Conservation (phyloP, 768 basidiomycete species). For the Erythrobasidium yunnanense region DNA sequence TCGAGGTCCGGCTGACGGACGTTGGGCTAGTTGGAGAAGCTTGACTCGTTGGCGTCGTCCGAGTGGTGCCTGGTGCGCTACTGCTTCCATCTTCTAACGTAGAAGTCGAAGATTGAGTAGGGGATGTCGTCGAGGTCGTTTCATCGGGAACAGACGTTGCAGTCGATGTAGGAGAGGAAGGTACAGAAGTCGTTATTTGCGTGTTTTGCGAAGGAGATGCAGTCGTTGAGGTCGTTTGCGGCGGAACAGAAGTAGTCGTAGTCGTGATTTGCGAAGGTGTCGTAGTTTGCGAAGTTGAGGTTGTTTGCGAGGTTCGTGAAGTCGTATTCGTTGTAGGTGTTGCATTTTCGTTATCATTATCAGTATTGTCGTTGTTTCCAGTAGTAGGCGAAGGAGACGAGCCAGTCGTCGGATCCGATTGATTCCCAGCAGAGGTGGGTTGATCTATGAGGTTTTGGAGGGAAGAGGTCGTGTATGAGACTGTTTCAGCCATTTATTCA, state of each 20-base stretch:
- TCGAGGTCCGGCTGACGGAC: no score
- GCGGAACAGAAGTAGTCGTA: not conserved
- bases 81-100: no score
- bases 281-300: not conserved
- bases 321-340: not conserved
- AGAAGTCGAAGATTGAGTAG: constrained; percentile 1
- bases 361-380: not conserved
- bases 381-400: no score
- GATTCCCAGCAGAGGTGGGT: no score
- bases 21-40: no score
- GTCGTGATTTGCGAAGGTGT: not conserved
- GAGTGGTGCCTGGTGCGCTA: no score
- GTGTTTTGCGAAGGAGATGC: not conserved
- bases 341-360: not conserved
- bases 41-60: no score
- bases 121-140: not conserved
- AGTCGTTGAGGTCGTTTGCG: not conserved
- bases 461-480: not conserved
- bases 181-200: not conserved
- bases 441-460: no score
- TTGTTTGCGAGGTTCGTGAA: not conserved
- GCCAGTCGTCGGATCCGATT: no score
- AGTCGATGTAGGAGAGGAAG: not conserved
- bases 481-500: no score
- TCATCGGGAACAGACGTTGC: not conserved